A percentile compares a stretch with the other conserved stretches of the same genome.
Conservation (phyloP, 495 filamentous ascomycete species). For the Xylaria bambusicola region DNA sequence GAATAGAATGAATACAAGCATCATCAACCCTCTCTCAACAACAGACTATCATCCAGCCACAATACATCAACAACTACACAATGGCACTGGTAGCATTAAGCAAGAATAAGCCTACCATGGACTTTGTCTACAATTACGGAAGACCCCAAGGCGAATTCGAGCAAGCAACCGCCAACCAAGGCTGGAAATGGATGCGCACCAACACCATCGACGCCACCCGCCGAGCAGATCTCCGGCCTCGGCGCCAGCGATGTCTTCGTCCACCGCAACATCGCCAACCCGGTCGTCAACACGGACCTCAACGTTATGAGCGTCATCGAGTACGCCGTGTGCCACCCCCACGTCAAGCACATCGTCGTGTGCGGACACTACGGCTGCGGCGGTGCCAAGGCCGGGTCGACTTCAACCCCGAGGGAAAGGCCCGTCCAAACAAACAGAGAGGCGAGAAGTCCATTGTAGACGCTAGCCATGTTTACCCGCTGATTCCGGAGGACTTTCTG, state of each 20-base stretch:
- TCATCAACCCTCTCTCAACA: background rate
- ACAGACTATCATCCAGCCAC: background rate
- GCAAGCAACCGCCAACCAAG: background rate
- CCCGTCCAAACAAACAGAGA: background rate
- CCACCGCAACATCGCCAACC: slow-evolving; percentile 66
- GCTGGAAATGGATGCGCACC: slow-evolving; percentile 1
- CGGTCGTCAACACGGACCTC: slow-evolving; percentile 59
- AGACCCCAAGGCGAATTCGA: background rate
- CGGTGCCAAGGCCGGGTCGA: slow-evolving; percentile 58
- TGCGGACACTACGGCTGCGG: slow-evolving; percentile 68
- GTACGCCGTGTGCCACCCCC: slow-evolving; percentile 59
- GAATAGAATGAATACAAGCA: background rate
- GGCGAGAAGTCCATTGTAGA: slow-evolving; percentile 12
- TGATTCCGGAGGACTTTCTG: background rate
- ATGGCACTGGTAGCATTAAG: background rate
- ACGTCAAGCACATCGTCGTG: slow-evolving; percentile 66
- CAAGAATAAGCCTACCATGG: background rate
- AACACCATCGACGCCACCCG: slow-evolving; percentile 8
- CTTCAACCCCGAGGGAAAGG: slow-evolving; percentile 11
- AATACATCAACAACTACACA: background rate
- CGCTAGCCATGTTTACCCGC: background rate
- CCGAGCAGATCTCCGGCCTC: slow-evolving; percentile 55
- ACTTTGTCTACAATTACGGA: background rate
- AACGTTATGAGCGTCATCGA: slow-evolving; percentile 65
- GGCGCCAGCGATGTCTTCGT: slow-evolving; percentile 42